Base-by-base conservation (phyloP, 306 rosid species). In the Phaseolus lunatus region DNA sequence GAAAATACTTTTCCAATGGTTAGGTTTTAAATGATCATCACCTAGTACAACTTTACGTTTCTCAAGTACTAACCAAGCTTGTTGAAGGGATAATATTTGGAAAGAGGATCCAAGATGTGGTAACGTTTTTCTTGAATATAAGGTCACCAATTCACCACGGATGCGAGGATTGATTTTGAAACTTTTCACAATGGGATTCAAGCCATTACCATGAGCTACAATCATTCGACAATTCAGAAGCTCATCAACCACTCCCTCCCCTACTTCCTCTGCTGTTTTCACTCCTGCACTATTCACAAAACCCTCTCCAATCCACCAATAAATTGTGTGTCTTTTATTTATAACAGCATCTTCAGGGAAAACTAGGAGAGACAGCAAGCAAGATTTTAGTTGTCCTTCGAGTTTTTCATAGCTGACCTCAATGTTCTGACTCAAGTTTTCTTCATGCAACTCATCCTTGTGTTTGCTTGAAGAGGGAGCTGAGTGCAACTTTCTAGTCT, bases 301-400 rank as follows among this genome's bases (percentile, higher is more conserved):
- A 31, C 81, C 79, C 78, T 83, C 86, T 19, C 90, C 90, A 72
- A 87, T 80, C 88, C 90, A 87, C 90, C 86, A 87, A 15, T 82
- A 78, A 41, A 84, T 81, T 45, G 81, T 24, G 5, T 69, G 83
- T 29, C 82, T 85, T 70, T 80, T 87, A 33, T 44, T 77, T n/a
- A 84, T 66, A 48, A 84, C 81, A 29, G 72, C 86, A 56, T 77
- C 68, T 64, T 82, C 69, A 3, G 88, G 90, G 11, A 79, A 87
- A 56, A 82, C 37, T 1, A 85, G 58, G 35, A 87, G 75, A 62
- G 75, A 80, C 18, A 84, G 67, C 50, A 86, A 77, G 72, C 90
- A 87, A 9, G 5, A 5, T 58, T 57, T 13, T 26, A 56, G 16
- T 10, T 56, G 2, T 10, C 10, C 33, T 9, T 54, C 7, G 22